phyloP scores from a whole-genome alignment of 2,329 filamentous ascomycete species.

The Xylariales sp. region DNA sequence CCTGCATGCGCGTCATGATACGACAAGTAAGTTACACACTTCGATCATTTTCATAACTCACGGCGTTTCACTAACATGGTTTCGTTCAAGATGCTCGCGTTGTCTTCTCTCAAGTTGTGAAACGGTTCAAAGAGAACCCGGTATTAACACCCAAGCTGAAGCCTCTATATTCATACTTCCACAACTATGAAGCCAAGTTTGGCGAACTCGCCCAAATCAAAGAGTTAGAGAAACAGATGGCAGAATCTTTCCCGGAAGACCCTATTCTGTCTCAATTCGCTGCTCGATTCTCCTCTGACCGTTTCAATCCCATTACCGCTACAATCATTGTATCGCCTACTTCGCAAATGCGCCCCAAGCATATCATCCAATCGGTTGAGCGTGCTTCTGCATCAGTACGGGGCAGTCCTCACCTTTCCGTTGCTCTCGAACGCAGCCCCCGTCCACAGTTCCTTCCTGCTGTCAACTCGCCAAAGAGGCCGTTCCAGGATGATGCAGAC shows the following conservation, averaged over 20 bases:
- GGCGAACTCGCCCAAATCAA: conserved; percentile 88
- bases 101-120: conserved; percentile 92
- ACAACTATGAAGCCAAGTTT: conserved; percentile 91
- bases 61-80: background rate
- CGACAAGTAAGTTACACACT: conserved; percentile 68
- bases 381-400: conserved; percentile 36
- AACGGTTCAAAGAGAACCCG: conserved; percentile 72
- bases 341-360: conserved; percentile 68
- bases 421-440: conserved; percentile 34
- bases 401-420: conserved; percentile 37
- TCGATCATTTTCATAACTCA: background rate
- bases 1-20: conserved; percentile 85
- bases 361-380: conserved; percentile 50
- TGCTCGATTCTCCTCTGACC: conserved; percentile 66
- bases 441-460: conserved; percentile 41
- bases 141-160: conserved; percentile 73
- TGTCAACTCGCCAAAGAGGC: conserved; percentile 56
- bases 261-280: conserved; percentile 71
- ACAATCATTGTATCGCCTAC: conserved; percentile 78
- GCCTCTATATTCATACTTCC: conserved; percentile 84
- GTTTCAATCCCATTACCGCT: conserved; percentile 78
- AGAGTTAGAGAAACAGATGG: conserved; percentile 89
- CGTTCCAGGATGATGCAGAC: conserved; percentile 66
- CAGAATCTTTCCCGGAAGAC: conserved; percentile 87
- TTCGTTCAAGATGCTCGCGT: conserved; percentile 72